Base-by-base conservation (phyloP, 345 rosid species). In the Ailanthus altissimus region DNA sequence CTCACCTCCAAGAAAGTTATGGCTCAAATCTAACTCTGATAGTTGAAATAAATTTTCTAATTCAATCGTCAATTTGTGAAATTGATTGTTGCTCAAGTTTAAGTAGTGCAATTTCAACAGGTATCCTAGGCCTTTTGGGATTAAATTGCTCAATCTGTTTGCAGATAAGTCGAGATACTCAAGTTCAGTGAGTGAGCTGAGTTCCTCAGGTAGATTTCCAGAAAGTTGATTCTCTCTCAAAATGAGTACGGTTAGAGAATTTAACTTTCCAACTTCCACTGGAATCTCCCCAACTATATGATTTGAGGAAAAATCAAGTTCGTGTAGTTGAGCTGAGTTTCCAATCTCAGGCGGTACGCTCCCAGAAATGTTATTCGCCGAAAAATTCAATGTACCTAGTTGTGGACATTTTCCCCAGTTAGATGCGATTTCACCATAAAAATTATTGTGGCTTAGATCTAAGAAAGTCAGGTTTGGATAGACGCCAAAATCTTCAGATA, bases 271-370 rank as follows among this genome's bases (percentile, higher is more conserved):
- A 47, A 83, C 25, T 12, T 59, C 36, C 15, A 3, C 13, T 42
- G 83, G 83, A 63, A 84, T 79, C 15, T 58, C 36, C 8, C 83
- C 85, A 25, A 5, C 54, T 5, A 84, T 53, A 6, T 65, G 16
- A 59, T 85, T 85, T 2, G 21, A 26, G 5, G 73, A 66, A 36
- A 85, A 60, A 21, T 71, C 72, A 5, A 81, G 81, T 23, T 15
- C 1, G 0, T 56, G 38, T 5, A 83, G 61, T 49, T 74, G 77
- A 43, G 73, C n/a, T 14, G 61, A 49, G 46, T 50, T 53, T 26
- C 77, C 69, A 23, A 83, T 77, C 1, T 51, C 43, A 36, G 56
- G 46, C 0, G 57, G 82, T 80, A 4, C 1, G 6, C 40, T 6
- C 8, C 65, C 65, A 60, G 6, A 6, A 5, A 60, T 60, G 6